Conservation (phyloP, 2,329 filamentous ascomycete species). For the Fonsecaea multimorphosa region DNA sequence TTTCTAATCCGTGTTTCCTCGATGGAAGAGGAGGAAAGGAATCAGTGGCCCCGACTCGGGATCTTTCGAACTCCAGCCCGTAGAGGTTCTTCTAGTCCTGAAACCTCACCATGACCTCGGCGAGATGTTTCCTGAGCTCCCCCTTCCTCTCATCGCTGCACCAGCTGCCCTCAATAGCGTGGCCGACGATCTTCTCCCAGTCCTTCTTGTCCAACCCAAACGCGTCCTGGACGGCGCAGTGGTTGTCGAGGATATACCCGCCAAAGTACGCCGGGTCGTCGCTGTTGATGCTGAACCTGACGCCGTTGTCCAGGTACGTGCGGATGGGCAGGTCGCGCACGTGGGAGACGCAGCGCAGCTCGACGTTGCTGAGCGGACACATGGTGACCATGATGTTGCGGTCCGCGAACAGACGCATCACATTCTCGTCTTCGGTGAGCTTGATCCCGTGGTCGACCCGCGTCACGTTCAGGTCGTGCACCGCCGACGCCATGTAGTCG, state of each 20-base stretch:
- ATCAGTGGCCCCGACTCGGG: too few relatives aligned
- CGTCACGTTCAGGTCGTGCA: constrained; percentile 66
- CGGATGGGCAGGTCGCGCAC: constrained; percentile 67
- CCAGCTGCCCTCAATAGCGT: constrained; percentile 73
- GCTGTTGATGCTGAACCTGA: constrained; percentile 74
- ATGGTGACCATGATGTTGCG: constrained; percentile 69
- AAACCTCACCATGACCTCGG: constrained; percentile 20
- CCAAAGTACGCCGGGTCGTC: constrained; percentile 80
- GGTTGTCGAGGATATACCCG: constrained; percentile 76
- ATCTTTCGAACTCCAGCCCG: too few relatives aligned
- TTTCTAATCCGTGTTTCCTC: too few relatives aligned
- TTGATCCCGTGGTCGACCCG: constrained; percentile 79
- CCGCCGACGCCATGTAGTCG: constrained; percentile 67
- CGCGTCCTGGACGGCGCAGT: constrained; percentile 74
- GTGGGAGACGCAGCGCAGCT: constrained; percentile 61
- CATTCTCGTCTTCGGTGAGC: constrained; percentile 63
- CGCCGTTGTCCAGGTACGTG: constrained; percentile 66
- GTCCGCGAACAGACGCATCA: constrained; percentile 65
- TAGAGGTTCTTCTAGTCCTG: not conserved
- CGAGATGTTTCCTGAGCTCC: constrained; percentile 9
- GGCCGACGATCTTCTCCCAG: constrained; percentile 68
- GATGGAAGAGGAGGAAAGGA: too few relatives aligned
- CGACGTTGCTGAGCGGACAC: constrained; percentile 76
- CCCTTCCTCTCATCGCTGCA: constrained; percentile 67
- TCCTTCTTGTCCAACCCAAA: constrained; percentile 68